Base-by-base conservation (phyloP, 345 rosid genomes). In the Pugionium dolabratum region DNA sequence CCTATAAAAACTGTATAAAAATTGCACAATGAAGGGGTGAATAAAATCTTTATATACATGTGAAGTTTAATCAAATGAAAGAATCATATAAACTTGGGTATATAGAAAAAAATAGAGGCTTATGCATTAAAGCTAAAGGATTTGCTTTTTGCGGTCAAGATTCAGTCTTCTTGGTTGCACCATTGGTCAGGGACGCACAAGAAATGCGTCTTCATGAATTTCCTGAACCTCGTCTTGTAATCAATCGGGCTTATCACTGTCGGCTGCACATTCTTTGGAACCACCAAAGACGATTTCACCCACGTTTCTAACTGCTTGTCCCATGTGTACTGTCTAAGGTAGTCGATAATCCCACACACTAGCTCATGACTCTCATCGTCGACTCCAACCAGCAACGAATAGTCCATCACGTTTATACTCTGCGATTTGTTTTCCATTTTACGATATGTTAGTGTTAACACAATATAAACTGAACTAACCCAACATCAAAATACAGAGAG, bases 301-400 rank as follows among this genome's bases (percentile, higher is more conserved):
- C 96, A 94, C 9, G 99, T 91, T 79, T 94, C 99, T 3, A 91
- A 70, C 40, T 90, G 18, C 18, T 18, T 18, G 18, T 18, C 18
- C 18, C 18, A 18, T 18, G 18, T 18, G 18, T 18, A 18, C 80
- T 94, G 97, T 67, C 99, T 82, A 4, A 94, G 90, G 50, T 88
- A 94, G 76, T 94, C 99, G 3, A 94, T 94, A 25, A 94, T 94
- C 71, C 99, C 99, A 67, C 99, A 91, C 31, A 88, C 97, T 61
- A 91, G 96, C 79, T 84, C 91, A 29, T 37, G 83, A 35, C 69
- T 68, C 76, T 85, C 76, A 4, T 67, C 69, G 45, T 94, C 99
- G 31, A 94, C 96, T 59, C 93, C 97, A 65, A 91, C 93, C 59
- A 94, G 88, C 55, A 91, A 70, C 7, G 97, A 94, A 75, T 94